Base-by-base conservation (phyloP, 352 stramenopile species). In the Pythium pyrilobum region DNA sequence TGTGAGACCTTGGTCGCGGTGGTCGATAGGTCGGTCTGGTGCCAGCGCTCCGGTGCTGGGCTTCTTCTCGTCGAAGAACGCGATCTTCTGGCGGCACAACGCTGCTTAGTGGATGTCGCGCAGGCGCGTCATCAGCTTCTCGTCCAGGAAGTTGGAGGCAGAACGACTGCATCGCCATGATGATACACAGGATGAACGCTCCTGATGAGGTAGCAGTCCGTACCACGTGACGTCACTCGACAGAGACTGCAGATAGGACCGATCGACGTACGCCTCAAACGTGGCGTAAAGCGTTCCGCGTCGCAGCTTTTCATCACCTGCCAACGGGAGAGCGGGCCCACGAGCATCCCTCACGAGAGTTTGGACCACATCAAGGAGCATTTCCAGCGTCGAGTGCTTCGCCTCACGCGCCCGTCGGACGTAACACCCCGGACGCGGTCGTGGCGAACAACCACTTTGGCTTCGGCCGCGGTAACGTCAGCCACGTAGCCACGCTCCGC, bases 51-150 rank as follows among this genome's bases (percentile, higher is more conserved):
- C 76, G 1, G 73, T 56, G 16, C 59, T 59, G 59, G 88, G 78
- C 6, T 72, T 41, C 23, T 69, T 43, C 13, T 53, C 25, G 48
- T 87, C 76, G 51, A 84, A 87, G 61, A 71, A 88, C 9, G 57
- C 73, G 23, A 85, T 52, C 20, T 65, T 50, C 20, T 65, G 57
- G 16, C 43, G 57, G 16, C 56, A 47, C 16, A 66, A 25, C 9
- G 62, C 62, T 15, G 48, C 15, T 11, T 66, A 65, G 34, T 65
- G 56, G 24, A 62, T 47, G 42, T 62, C 37, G 16, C 59, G 52
- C 5, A 66, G 43, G 1, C 64, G 48, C 5, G 55, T 52, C 32
- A 42, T 47, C 25, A 69, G 42, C 38, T 62, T 62, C 24, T 69
- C 59, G 40, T 21, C 54, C 27, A 62, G 56, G n/a, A 63, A 52